A percentile compares a stretch with the other conserved stretches of the same genome.
These are phyloP conservation scores for Sporothrix brasiliensis DNA, from an alignment of 2,329 filamentous ascomycete genomes.

Conservation along the genomic window DNA sequence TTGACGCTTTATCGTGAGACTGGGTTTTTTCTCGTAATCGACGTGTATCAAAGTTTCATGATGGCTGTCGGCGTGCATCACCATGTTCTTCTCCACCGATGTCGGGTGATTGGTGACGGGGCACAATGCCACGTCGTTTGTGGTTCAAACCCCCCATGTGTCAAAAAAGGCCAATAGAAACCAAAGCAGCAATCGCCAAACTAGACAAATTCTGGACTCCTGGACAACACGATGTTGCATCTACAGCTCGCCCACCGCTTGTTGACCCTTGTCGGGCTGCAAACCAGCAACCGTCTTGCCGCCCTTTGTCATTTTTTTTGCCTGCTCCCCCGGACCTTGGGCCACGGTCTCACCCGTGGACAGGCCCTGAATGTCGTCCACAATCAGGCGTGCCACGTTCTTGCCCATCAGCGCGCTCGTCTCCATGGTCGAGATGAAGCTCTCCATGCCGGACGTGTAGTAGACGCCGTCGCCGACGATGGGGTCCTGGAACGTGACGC, in stretches of 20 bases:
- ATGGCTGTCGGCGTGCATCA: not conserved
- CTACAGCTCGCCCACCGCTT: constrained; percentile 22
- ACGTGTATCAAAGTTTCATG: not conserved
- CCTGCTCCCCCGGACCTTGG: not conserved
- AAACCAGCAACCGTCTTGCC: not conserved
- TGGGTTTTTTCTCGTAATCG: not conserved
- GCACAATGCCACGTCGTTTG: not conserved
- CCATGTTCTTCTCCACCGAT: too few species aligned
- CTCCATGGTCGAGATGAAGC: constrained; percentile 97
- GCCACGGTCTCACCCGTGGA: constrained; percentile 29
- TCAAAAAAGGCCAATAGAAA: not conserved
- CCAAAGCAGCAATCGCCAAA: not conserved
- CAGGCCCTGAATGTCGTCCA: constrained; percentile 53
- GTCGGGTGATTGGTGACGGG: too few species aligned
- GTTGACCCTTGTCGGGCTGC: not conserved
- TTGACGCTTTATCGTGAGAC: not conserved
- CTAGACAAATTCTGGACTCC: not conserved
- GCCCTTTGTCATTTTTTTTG: not conserved
- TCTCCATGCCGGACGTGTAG: constrained; percentile 78
- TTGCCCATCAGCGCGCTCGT: constrained; percentile 89
- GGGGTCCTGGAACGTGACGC: constrained; percentile 83
- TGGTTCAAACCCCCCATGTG: not conserved
- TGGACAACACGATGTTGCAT: not conserved
- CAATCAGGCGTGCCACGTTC: constrained; percentile 74
- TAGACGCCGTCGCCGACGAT: constrained; percentile 68